phyloP scores from a whole-genome alignment of 2,329 filamentous ascomycete species.

The Aspergillus sp. region DNA sequence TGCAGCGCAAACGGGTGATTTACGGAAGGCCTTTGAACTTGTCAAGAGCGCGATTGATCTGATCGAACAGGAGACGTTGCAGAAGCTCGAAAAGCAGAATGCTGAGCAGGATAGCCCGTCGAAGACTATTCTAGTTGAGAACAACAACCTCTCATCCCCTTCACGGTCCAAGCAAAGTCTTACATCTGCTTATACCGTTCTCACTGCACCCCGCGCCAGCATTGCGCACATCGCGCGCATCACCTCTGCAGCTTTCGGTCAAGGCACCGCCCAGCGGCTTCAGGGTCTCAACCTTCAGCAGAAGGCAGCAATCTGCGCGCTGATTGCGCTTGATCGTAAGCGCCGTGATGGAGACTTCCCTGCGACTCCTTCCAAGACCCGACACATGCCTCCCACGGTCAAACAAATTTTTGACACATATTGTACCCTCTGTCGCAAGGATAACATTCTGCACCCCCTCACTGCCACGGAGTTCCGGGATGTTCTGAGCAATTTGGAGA shows the following conservation, averaged over 20 bases:
- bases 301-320: conserved; percentile 86
- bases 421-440: conserved; percentile 74
- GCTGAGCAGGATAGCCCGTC: conserved; percentile 61
- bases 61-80: conserved; percentile 78
- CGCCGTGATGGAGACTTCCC: conserved; percentile 46
- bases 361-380: conserved; percentile 61
- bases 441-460: conserved; percentile 85
- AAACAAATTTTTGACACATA: conserved; percentile 85
- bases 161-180: conserved; percentile 43
- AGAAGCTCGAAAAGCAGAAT: conserved; percentile 65
- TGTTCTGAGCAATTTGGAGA: conserved; percentile 85
- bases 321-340: conserved; percentile 81
- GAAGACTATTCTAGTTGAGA: conserved; percentile 76
- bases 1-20: conserved; percentile 86
- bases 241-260: conserved; percentile 84
- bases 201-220: conserved; percentile 82
- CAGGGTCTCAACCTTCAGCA: conserved; percentile 91
- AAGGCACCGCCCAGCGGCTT: conserved; percentile 80
- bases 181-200: conserved; percentile 60
- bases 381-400: conserved; percentile 68
- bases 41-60: conserved; percentile 86
- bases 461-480: conserved; percentile 92
- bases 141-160: conserved; percentile 66
- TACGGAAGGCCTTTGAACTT: conserved; percentile 94
- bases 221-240: conserved; percentile 91